phyloP scores from a whole-genome alignment of 176 grass and related monocot genomes.

The Oryza nivara region DNA sequence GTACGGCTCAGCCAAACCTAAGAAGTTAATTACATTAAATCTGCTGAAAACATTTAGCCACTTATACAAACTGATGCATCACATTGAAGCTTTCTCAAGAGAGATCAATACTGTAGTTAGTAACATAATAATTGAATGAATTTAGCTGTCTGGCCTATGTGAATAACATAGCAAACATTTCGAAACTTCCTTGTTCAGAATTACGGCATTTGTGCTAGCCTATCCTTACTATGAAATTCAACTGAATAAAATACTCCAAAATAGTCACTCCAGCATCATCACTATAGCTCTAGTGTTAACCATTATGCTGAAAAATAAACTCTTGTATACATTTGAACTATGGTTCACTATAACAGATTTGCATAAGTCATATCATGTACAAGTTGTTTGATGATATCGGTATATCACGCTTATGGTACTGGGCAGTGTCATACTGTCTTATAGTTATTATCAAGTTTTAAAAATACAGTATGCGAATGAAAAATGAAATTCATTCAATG shows the following conservation, averaged over 20 bases:
- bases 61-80: constrained; percentile 28
- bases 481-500: not conserved
- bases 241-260: constrained; percentile 18
- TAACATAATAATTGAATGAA: not conserved
- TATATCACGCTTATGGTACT: not conserved
- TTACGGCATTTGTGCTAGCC: not conserved
- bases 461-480: not conserved
- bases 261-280: constrained; percentile 1
- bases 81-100: not conserved
- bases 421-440: not conserved
- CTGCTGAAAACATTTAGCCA: constrained; percentile 21
- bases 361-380: not conserved
- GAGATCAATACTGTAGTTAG: constrained; percentile 16
- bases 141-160: constrained; percentile 15
- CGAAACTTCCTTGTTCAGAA: constrained; percentile 10
- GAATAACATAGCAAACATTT: constrained; percentile 5
- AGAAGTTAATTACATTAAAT: not conserved
- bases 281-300: constrained; percentile 2
- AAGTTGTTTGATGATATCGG: constrained; percentile 7
- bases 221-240: constrained; percentile 4
- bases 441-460: not conserved
- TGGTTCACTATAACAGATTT: not conserved
- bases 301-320: not conserved
- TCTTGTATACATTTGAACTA: not conserved
- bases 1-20: constrained; percentile 18